Evolutionary conservation across 2,329 filamentous ascomycete species (phyloP).

Genomic region (Sarocladium oryzae): DNA sequence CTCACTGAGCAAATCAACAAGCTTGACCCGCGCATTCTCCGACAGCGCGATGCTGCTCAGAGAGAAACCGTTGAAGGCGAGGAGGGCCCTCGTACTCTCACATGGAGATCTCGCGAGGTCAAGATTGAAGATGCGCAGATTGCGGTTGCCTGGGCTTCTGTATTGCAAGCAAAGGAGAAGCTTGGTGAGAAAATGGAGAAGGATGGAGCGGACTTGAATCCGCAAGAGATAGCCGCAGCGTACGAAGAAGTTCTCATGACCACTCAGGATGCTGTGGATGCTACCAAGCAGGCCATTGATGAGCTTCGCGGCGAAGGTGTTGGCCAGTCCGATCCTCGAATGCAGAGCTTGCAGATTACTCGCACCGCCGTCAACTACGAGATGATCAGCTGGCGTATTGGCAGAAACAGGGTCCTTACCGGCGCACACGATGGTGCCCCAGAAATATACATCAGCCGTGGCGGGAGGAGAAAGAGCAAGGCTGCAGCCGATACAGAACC

Average conservation of each 20-base stretch:
- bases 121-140: conserved; percentile 91
- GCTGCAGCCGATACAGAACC: conserved; percentile 29
- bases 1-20: conserved; percentile 63
- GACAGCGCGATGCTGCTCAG: conserved; percentile 39
- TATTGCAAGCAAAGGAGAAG: conserved; percentile 47
- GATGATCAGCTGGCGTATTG: conserved; percentile 90
- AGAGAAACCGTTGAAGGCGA: conserved; percentile 20
- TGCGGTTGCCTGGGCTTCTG: conserved; percentile 70
- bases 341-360: conserved; percentile 90
- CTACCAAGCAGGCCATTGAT: conserved; percentile 87
- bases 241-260: conserved; percentile 89
- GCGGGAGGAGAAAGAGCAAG: conserved; percentile 49
- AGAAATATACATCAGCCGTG: conserved; percentile 41
- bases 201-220: conserved; percentile 35
- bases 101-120: conserved; percentile 80
- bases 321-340: conserved; percentile 72
- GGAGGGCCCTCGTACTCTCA: conserved; percentile 65
- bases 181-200: conserved; percentile 40
- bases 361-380: conserved; percentile 91
- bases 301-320: conserved; percentile 80
- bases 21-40: conserved; percentile 62
- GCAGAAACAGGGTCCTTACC: conserved; percentile 82
- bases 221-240: conserved; percentile 68
- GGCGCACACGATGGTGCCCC: conserved; percentile 73
- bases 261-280: conserved; percentile 90